phyloP scores from a whole-genome alignment of 176 grass and related monocot genomes.

The Neostapfia colusana region DNA sequence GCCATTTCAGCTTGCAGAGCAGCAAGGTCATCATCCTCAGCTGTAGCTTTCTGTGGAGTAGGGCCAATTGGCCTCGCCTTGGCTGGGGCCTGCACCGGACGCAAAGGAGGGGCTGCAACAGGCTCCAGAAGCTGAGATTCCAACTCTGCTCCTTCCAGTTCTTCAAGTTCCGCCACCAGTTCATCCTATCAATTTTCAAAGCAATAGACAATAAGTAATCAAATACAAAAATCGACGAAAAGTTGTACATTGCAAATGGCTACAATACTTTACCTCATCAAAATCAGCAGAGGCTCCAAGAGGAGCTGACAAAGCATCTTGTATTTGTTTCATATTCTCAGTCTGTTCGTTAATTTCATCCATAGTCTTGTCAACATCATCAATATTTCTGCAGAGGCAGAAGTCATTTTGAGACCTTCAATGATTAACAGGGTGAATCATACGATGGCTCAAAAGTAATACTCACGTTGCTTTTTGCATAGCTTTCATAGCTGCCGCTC shows the following conservation, averaged over 20 bases:
- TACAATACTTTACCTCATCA: conserved; percentile 51
- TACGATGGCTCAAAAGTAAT: neutral
- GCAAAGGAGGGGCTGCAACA: conserved; percentile 53
- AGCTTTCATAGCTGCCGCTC: conserved; percentile 80
- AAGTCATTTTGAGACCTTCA: conserved; percentile 11
- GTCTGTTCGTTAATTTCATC: conserved; percentile 85
- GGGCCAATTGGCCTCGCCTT: conserved; percentile 38
- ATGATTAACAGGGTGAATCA: neutral
- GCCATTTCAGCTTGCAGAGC: conserved; percentile 86
- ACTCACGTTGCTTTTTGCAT: conserved; percentile 86
- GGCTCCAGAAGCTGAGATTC: conserved; percentile 77
- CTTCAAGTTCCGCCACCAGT: conserved; percentile 81
- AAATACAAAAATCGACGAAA: neutral
- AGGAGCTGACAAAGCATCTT: conserved; percentile 78
- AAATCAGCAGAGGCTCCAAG: conserved; percentile 77
- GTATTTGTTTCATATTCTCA: conserved; percentile 97
- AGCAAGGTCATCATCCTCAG: conserved; percentile 80
- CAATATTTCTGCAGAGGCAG: conserved; percentile 62
- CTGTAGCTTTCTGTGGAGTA: conserved; percentile 59
- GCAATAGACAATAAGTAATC: neutral
- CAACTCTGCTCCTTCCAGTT: conserved; percentile 79
- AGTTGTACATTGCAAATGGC: conserved; percentile 6
- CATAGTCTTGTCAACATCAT: conserved; percentile 88
- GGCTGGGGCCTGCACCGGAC: conserved; percentile 52
- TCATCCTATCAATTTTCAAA: conserved; percentile 55